Percentiles rank a stretch among this genome's conserved stretches.
Evolutionary conservation across 2,329 filamentous ascomycete species (phyloP).

Genomic region (Polychaeton citri): DNA sequence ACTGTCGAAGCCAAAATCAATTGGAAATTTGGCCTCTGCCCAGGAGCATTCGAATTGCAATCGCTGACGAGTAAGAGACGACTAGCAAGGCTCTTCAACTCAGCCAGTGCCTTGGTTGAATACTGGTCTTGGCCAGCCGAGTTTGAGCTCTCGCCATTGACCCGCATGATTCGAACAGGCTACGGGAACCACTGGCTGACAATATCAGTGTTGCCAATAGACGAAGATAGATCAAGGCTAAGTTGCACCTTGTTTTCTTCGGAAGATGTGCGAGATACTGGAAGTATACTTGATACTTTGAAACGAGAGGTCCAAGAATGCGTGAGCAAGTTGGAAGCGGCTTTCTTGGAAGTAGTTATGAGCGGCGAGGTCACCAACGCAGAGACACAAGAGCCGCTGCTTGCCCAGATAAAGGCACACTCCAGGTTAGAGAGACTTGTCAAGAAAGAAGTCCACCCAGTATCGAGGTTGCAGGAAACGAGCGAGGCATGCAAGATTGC

Average conservation of each 20-base stretch:
- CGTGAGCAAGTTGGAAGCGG: background rate
- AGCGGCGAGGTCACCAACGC: background rate
- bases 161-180: background rate
- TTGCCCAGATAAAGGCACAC: background rate
- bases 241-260: background rate
- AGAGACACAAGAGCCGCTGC: background rate
- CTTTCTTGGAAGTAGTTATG: background rate
- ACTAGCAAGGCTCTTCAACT: background rate
- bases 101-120: background rate
- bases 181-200: background rate
- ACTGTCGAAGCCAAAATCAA: background rate
- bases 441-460: conserved; percentile 1
- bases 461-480: conserved; percentile 3
- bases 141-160: background rate
- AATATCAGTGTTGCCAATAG: background rate
- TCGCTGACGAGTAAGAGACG: background rate
- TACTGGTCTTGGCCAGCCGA: background rate
- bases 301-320: background rate
- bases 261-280: background rate
- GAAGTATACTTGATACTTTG: background rate
- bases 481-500: conserved; percentile 5
- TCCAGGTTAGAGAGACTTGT: background rate
- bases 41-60: background rate
- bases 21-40: background rate
- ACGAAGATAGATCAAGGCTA: background rate